These are phyloP conservation scores for Paraurostyla sp. DNA, from an alignment of 73 alveolate species.

Conservation along the genomic window DNA sequence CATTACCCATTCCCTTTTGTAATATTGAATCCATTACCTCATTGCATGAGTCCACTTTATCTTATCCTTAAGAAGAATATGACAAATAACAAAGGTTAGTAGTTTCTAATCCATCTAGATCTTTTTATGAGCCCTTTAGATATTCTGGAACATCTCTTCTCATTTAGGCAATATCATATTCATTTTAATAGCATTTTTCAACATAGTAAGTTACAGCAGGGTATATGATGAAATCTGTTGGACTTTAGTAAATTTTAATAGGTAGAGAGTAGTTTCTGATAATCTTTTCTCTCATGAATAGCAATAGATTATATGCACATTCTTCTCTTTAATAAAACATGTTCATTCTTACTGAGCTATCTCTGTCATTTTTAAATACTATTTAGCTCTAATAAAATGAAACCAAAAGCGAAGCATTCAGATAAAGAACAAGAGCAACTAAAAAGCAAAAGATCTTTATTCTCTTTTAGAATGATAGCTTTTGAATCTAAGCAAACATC, in stretches of 20 bases:
- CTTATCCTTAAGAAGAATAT: not conserved
- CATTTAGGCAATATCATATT: not conserved
- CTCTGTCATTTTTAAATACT: conserved; percentile 14
- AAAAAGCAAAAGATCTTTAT: not conserved
- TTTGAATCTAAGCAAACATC: not conserved
- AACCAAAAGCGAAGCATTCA: not conserved
- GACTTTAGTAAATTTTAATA: not conserved
- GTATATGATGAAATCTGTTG: not conserved
- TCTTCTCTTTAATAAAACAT: conserved; percentile 28
- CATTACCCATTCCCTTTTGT: conserved; percentile 5
- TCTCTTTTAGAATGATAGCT: not conserved
- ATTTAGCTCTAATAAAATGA: conserved; percentile 5
- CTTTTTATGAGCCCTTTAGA: not conserved
- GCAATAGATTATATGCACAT: conserved; percentile 5
- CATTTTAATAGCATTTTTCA: not conserved
- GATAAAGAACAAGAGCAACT: not conserved
- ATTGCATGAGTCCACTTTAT: not conserved
- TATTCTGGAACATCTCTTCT: not conserved
- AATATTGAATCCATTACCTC: not conserved
- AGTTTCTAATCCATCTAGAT: not conserved
- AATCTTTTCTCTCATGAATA: conserved; percentile 22
- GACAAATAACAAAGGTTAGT: not conserved
- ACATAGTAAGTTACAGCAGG: conserved; percentile 5
- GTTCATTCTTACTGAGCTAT: not conserved
- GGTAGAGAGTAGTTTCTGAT: not conserved